These are phyloP conservation scores for Neurospora sp. DNA, from an alignment of 2,329 filamentous ascomycete genomes.

Conservation along the genomic window DNA sequence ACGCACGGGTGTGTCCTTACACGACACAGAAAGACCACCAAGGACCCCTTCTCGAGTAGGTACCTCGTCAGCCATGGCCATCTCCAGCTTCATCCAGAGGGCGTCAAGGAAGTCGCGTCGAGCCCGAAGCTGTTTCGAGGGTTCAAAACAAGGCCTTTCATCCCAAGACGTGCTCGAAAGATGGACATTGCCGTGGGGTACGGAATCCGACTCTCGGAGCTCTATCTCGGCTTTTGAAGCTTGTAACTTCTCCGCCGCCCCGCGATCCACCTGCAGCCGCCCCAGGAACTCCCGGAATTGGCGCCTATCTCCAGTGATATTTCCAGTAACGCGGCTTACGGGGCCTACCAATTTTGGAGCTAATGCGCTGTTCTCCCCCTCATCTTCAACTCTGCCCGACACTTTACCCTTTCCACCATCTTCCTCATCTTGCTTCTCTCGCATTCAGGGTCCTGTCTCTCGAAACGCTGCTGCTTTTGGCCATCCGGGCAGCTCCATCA, in stretches of 20 bases:
- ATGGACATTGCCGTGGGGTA: background rate
- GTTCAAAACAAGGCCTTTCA: background rate
- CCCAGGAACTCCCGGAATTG: background rate
- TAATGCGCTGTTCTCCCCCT: slow-evolving; percentile 2
- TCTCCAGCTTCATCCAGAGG: slow-evolving; percentile 9
- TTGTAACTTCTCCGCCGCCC: slow-evolving; percentile 11
- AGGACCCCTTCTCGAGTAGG: background rate
- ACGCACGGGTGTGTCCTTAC: background rate
- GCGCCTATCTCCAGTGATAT: background rate
- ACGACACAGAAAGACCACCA: background rate
- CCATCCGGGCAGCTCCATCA: slow-evolving; percentile 7
- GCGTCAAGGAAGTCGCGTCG: background rate
- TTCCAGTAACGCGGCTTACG: background rate
- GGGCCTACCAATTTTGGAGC: background rate
- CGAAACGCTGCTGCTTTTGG: background rate
- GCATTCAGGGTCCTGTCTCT: background rate
- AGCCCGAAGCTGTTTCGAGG: background rate
- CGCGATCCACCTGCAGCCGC: slow-evolving; percentile 8
- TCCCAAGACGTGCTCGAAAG: background rate
- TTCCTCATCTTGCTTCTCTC: background rate
- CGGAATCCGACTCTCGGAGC: slow-evolving; percentile 10
- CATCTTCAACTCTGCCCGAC: background rate
- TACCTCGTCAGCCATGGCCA: slow-evolving; percentile 6
- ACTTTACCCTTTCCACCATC: background rate
- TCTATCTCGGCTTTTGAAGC: slow-evolving; percentile 9